Evolutionary conservation across 345 rosid species (phyloP), one percentile per base, ranked within the genome.

Genomic region (Melaleuca quinquenervia): DNA sequence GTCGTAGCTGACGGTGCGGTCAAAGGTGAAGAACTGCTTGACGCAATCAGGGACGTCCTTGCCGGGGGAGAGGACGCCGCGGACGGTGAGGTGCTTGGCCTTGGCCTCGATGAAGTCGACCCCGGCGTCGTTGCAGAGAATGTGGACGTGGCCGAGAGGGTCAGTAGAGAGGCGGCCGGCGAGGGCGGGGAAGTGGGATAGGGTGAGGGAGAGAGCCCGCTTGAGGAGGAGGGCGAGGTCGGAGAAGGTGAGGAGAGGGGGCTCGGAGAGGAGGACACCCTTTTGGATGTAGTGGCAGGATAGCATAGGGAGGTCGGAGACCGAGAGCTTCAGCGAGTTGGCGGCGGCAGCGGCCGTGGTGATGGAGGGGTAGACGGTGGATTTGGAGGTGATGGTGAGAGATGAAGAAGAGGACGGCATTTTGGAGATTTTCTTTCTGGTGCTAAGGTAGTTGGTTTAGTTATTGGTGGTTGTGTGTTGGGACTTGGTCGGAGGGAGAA

Each of bases 241-340:
- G 45, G 90, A 84, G 86, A 91, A 82, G 82, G 93, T 87, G 85
- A 82, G 93, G 50, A 93, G 92, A 87, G 86, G 92, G 15, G 98
- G 91, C 54, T 84, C 85, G 0, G 92, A 6, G 76, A 97, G 90
- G 86, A 97, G 96, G 50, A 96, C 94, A 0, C 99, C 99, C 90
- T 97, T 97, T 50, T 97, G 99, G 86, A 97, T 97, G 90, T 97
- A 97, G 41, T 97, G 99, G 84, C 99, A 97, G 4, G 99, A 94
- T 80, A 97, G 96, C 99, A 97, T 97, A 41, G 98, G 98, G 55
- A 96, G 91, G 88, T 97, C 99, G 50, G 99, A 97, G 83, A 96
- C 98, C 14, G 98, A 95, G 88, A 97, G 98, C 87, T 91, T 92
- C 13, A 94, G 88, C 70, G 94, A 24, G 75, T 74, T 51, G 75